Conservation (phyloP, 2,329 filamentous ascomycete genomes). For the Aspergillus carbonarius region DNA sequence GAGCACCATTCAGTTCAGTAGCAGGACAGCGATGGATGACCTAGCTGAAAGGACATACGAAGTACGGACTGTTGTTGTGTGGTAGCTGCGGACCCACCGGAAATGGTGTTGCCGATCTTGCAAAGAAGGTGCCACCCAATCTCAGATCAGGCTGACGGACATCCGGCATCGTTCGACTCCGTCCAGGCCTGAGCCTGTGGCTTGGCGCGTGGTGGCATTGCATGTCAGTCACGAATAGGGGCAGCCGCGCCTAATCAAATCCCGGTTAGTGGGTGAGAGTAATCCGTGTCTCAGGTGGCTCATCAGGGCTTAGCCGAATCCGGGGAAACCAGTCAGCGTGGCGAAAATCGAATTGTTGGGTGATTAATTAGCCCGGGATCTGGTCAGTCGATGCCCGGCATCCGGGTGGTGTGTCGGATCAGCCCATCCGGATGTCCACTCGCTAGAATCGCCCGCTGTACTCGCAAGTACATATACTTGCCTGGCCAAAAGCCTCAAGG, state of each 20-base stretch:
- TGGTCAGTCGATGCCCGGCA: conserved; percentile 12
- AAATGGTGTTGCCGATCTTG: background rate
- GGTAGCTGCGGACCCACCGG: background rate
- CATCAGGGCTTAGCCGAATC: background rate
- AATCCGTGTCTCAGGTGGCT: background rate
- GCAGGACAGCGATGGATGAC: no score
- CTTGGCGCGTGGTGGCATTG: background rate
- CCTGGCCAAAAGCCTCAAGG: background rate
- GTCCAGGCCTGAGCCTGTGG: background rate
- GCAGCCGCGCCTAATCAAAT: background rate
- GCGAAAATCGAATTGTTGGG: conserved; percentile 1
- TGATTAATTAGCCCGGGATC: conserved; percentile 5
- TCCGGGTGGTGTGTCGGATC: conserved; percentile 24
- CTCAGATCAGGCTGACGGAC: background rate
- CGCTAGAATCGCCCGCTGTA: background rate
- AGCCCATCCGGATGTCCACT: conserved; percentile 20
- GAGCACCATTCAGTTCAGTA: no score
- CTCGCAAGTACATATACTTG: conserved; percentile 3
- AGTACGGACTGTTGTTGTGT: background rate
- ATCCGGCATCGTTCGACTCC: conserved; percentile 5
- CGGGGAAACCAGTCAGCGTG: background rate
- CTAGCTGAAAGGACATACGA: no score
- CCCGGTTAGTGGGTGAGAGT: background rate
- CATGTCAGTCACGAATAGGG: background rate
- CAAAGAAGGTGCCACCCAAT: background rate